Evolutionary conservation across 176 grass and related monocot species (phyloP).

Genomic region (Calamus simplicifolius): DNA sequence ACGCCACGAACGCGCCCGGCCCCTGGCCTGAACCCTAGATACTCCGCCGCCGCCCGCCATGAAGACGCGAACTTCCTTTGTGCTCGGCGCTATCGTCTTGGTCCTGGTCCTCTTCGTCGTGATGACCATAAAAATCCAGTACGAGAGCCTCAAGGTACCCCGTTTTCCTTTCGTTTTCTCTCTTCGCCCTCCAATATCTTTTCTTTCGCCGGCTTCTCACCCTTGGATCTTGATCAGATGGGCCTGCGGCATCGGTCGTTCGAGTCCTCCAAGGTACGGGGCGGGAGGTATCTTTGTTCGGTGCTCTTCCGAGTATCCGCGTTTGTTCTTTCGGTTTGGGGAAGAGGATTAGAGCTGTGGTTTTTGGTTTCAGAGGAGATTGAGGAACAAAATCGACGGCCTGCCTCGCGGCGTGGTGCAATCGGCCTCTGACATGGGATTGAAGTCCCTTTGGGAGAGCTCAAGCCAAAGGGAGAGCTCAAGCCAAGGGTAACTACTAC

Average conservation of each 20-base stretch:
- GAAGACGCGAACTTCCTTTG: slow-evolving; percentile 8
- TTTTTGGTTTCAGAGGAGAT: slow-evolving; percentile 19
- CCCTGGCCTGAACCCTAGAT: not conserved
- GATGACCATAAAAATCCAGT: slow-evolving; percentile 64
- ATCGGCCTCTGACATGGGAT: slow-evolving; percentile 63
- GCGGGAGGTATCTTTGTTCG: not conserved
- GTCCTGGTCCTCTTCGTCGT: slow-evolving; percentile 50
- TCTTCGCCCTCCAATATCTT: not conserved
- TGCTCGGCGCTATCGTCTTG: slow-evolving; percentile 41
- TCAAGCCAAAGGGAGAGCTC: slow-evolving; percentile 16
- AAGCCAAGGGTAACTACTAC: slow-evolving; percentile 12
- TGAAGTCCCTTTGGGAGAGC: slow-evolving; percentile 60
- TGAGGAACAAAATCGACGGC: slow-evolving; percentile 35
- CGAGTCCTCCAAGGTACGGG: slow-evolving; percentile 13
- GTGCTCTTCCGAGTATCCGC: not conserved
- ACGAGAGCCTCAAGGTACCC: slow-evolving; percentile 61
- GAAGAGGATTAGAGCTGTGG: not conserved
- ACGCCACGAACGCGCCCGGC: too few species aligned
- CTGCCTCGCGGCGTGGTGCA: slow-evolving; percentile 75
- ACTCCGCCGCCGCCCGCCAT: slow-evolving; percentile 17
- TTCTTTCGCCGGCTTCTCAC: not conserved
- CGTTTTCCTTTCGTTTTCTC: slow-evolving; percentile 11
- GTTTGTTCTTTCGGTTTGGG: not conserved
- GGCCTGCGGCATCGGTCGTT: slow-evolving; percentile 35
- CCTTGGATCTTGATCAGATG: slow-evolving; percentile 31